Percentiles rank a stretch among this genome's conserved stretches.
phyloP scores from a whole-genome alignment of 495 filamentous ascomycete species.

The Arthonia radiata region DNA sequence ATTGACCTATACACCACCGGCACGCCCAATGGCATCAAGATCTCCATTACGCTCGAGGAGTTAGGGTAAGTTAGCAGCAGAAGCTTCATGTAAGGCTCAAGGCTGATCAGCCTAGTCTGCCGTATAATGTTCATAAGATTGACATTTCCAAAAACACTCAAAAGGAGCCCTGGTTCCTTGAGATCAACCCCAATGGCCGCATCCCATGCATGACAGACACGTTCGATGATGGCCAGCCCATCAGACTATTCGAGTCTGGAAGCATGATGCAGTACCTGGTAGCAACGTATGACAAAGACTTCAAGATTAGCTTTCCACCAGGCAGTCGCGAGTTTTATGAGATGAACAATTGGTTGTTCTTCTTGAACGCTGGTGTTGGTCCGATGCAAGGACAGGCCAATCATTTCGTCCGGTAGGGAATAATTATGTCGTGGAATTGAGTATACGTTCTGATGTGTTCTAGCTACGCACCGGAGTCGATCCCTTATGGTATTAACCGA shows the following conservation, averaged over 20 bases:
- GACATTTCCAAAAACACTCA: constrained; percentile 8
- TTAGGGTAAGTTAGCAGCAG: too few species aligned
- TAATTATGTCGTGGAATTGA: too few species aligned
- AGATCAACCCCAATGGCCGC: constrained; percentile 10
- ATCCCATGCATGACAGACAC: constrained; percentile 6
- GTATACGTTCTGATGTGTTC: too few species aligned
- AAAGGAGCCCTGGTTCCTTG: constrained; percentile 8
- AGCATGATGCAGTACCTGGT: neutral
- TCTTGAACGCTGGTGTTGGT: neutral
- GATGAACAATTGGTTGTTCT: constrained; percentile 1
- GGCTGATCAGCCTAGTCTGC: too few species aligned
- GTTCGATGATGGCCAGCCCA: neutral
- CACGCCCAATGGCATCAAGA: constrained; percentile 10
- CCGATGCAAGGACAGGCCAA: neutral
- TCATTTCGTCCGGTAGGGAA: neutral
- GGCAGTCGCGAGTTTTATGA: neutral
- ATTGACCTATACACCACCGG: too few species aligned
- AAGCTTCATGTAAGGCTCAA: too few species aligned
- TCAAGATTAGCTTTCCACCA: neutral
- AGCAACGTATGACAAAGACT: neutral
- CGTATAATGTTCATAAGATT: constrained; percentile 6
- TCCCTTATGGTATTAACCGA: neutral
- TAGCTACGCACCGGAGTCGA: neutral
- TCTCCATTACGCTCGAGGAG: constrained; percentile 7
- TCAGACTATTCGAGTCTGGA: neutral